These are phyloP conservation scores for Blastobotrys parvus DNA, from an alignment of 805 yeast genomes.

Conservation along the genomic window DNA sequence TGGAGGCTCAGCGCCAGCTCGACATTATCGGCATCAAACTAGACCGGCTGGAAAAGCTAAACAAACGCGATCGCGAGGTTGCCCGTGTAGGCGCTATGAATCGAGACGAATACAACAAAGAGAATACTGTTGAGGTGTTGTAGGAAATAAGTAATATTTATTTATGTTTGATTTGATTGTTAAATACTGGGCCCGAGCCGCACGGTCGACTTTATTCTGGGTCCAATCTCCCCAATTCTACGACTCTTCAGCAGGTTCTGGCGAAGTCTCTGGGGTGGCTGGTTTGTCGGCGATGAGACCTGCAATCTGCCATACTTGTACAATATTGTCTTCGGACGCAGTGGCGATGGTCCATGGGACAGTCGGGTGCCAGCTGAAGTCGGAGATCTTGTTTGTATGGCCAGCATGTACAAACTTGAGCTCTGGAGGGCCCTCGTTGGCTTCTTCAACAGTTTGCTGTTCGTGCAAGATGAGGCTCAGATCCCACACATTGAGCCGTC, in stretches of 20 bases:
- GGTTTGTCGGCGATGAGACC: slow-evolving; percentile 30
- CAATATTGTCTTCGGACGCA: slow-evolving; percentile 66
- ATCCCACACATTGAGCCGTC: slow-evolving; percentile 71
- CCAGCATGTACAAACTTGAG: slow-evolving; percentile 80
- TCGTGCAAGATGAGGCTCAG: slow-evolving; percentile 45
- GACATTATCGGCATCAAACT: background rate
- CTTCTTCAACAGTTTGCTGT: slow-evolving; percentile 44
- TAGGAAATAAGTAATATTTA: too few relatives aligned
- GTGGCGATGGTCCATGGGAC: slow-evolving; percentile 53
- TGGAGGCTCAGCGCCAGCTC: background rate
- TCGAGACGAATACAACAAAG: background rate
- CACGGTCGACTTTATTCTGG: background rate
- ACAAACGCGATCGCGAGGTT: background rate
- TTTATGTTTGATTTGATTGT: too few relatives aligned
- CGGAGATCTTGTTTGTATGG: slow-evolving; percentile 63
- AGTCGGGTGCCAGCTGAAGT: slow-evolving; percentile 58
- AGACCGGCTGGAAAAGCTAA: background rate
- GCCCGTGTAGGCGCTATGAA: background rate
- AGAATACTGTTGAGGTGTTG: background rate
- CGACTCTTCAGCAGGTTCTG: slow-evolving; percentile 1
- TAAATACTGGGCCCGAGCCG: too few relatives aligned
- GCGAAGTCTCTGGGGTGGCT: background rate
- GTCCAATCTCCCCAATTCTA: background rate
- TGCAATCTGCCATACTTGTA: slow-evolving; percentile 72
- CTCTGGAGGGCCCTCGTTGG: slow-evolving; percentile 62